Percentiles rank a stretch among this genome's conserved stretches.
phyloP scores from a whole-genome alignment of 768 basidiomycete genomes.

The Collybia sordida region DNA sequence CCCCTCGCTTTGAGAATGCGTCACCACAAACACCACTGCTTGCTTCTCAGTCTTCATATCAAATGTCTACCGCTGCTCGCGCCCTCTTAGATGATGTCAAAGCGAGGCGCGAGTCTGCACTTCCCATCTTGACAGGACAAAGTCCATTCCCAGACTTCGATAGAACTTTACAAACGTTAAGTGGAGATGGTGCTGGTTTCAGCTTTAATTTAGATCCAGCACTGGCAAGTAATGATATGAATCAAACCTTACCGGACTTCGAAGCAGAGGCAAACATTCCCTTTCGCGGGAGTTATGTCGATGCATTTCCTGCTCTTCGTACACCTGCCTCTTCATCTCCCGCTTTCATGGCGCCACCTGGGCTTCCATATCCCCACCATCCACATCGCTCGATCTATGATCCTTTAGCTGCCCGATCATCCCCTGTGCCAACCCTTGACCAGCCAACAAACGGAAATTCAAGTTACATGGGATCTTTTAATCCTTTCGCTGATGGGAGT shows the following conservation, averaged over 20 bases:
- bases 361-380: slow-evolving; percentile 49
- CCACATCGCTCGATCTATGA: slow-evolving; percentile 57
- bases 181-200: slow-evolving; percentile 69
- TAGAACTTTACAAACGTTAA: slow-evolving; percentile 73
- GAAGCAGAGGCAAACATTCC: slow-evolving; percentile 54
- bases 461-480: slow-evolving; percentile 73
- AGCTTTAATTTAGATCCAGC: slow-evolving; percentile 87
- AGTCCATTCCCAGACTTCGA: slow-evolving; percentile 91
- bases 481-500: slow-evolving; percentile 69
- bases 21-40: slow-evolving; percentile 51
- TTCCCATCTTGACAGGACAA: slow-evolving; percentile 34
- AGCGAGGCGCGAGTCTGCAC: slow-evolving; percentile 62
- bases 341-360: slow-evolving; percentile 50
- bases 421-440: slow-evolving; percentile 37
- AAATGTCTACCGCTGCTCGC: slow-evolving; percentile 84
- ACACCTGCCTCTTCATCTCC: slow-evolving; percentile 27
- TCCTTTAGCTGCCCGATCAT: slow-evolving; percentile 38
- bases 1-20: slow-evolving; percentile 46
- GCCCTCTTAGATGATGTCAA: slow-evolving; percentile 84
- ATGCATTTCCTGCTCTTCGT: slow-evolving; percentile 68
- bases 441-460: slow-evolving; percentile 44
- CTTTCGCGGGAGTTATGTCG: slow-evolving; percentile 64
- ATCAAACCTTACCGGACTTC: slow-evolving; percentile 48
- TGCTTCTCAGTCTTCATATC: slow-evolving; percentile 67
- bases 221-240: slow-evolving; percentile 50